phyloP scores from a whole-genome alignment of 225 moss, liverwort and hornwort species.

The Bryoerythrophyllum caledonicum region DNA sequence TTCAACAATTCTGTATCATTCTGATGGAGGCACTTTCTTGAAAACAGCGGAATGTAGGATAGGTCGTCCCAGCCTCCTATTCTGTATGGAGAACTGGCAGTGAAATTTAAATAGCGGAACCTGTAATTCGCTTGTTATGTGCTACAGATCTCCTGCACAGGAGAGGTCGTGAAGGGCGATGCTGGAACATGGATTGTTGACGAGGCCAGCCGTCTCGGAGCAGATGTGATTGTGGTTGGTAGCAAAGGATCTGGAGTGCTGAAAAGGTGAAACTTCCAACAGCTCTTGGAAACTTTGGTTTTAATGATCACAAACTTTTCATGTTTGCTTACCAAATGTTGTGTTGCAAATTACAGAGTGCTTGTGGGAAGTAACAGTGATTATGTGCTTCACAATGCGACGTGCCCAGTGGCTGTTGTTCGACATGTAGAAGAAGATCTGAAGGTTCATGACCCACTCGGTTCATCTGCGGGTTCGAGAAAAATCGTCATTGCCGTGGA shows the following conservation, averaged over 20 bases:
- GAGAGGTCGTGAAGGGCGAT: slow-evolving; percentile 92
- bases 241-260: slow-evolving; percentile 66
- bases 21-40: not conserved
- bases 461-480: slow-evolving; percentile 45
- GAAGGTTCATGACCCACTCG: slow-evolving; percentile 56
- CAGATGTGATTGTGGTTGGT: slow-evolving; percentile 88
- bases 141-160: slow-evolving; percentile 71
- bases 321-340: slow-evolving; percentile 1
- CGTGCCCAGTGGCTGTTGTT: slow-evolving; percentile 81
- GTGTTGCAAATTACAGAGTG: slow-evolving; percentile 39
- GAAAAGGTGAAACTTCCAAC: slow-evolving; percentile 51
- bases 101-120: not conserved
- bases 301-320: not conserved
- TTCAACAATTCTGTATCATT: not conserved
- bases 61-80: no score
- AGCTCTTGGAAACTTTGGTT: not conserved
- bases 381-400: slow-evolving; percentile 88
- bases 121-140: not conserved
- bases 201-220: slow-evolving; percentile 69
- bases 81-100: no score
- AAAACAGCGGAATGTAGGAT: not conserved
- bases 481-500: slow-evolving; percentile 94
- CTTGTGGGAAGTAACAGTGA: slow-evolving; percentile 90
- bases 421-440: slow-evolving; percentile 72
- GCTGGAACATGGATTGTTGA: slow-evolving; percentile 97